Evolutionary conservation across 768 basidiomycete genomes (phyloP).

Genomic region (Boletellus emodensis): DNA sequence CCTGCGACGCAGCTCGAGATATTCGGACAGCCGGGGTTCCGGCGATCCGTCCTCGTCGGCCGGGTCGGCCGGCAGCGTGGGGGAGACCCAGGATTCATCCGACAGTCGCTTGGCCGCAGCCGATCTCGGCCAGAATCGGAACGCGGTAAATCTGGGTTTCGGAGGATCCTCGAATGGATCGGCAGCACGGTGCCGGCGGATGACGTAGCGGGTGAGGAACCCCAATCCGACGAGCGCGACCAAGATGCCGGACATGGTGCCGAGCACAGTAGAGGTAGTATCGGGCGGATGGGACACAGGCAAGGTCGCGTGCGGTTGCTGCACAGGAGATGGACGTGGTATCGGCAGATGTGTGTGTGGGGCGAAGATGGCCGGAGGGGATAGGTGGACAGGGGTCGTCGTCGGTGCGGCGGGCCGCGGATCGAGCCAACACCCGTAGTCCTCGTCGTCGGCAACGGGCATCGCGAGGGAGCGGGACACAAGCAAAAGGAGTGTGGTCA

Average conservation of each 20-base stretch:
- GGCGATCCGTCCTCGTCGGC: not conserved
- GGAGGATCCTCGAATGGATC: not conserved
- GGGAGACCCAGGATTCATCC: constrained; percentile 26
- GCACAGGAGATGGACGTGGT: not conserved
- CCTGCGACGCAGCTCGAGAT: constrained; percentile 14
- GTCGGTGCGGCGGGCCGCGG: too few relatives aligned
- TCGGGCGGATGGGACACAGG: too few relatives aligned
- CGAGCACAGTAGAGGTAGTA: constrained; percentile 15
- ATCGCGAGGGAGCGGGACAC: not conserved
- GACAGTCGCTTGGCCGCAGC: constrained; percentile 17
- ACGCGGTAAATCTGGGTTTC: not conserved
- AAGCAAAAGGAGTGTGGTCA: constrained; percentile 17
- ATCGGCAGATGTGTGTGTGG: constrained; percentile 9
- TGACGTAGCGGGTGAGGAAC: constrained; percentile 6
- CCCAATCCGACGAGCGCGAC: constrained; percentile 8
- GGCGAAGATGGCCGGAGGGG: constrained; percentile 7
- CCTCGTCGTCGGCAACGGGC: constrained; percentile 13
- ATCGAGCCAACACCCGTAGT: not conserved
- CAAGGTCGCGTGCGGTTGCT: constrained; percentile 2
- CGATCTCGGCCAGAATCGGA: constrained; percentile 1
- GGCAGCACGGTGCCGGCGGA: not conserved
- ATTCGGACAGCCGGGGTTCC: constrained; percentile 8
- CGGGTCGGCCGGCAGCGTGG: constrained; percentile 10
- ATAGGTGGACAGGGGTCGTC: constrained; percentile 1
- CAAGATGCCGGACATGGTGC: constrained; percentile 12